Evolutionary conservation across 176 grass and related monocot species (phyloP).

Genomic region (Melocanna baccifera): DNA sequence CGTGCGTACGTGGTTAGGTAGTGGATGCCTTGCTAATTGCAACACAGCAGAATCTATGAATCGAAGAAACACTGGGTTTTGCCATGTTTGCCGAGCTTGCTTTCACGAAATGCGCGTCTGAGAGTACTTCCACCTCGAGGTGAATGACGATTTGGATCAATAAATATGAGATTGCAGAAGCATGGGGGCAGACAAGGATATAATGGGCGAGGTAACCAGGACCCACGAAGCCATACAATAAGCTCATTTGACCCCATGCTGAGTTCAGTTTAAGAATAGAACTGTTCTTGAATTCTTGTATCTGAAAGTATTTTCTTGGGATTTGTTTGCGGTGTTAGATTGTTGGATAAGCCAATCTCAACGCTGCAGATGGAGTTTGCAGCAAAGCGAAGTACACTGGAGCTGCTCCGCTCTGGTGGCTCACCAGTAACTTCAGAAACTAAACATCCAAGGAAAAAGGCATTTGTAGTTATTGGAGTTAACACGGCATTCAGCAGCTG

Average conservation of each 20-base stretch:
- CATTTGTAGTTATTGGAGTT: conserved; percentile 86
- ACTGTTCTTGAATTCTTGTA: conserved; percentile 10
- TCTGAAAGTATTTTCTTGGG: conserved; percentile 18
- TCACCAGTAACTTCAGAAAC: conserved; percentile 44
- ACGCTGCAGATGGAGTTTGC: conserved; percentile 97
- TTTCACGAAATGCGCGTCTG: not conserved
- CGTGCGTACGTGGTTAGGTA: no score
- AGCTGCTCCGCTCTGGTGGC: conserved; percentile 40
- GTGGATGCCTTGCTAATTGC: not conserved
- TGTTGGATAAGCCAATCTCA: conserved; percentile 93
- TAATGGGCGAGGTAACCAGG: conserved; percentile 88
- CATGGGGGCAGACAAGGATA: conserved; percentile 65
- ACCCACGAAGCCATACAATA: conserved; percentile 94
- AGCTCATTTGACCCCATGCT: conserved; percentile 27
- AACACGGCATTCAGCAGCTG: conserved; percentile 93
- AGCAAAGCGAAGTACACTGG: conserved; percentile 66
- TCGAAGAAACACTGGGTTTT: not conserved
- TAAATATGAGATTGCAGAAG: conserved; percentile 54
- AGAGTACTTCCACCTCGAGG: not conserved
- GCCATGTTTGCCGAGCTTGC: not conserved
- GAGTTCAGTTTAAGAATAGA: conserved; percentile 6
- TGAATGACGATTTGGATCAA: not conserved
- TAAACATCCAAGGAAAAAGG: conserved; percentile 58
- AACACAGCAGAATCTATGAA: not conserved
- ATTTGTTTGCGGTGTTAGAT: conserved; percentile 62